These are phyloP conservation scores for Aristolochia californica DNA, from an alignment of 164 flowering plant species.

Conservation along the genomic window DNA sequence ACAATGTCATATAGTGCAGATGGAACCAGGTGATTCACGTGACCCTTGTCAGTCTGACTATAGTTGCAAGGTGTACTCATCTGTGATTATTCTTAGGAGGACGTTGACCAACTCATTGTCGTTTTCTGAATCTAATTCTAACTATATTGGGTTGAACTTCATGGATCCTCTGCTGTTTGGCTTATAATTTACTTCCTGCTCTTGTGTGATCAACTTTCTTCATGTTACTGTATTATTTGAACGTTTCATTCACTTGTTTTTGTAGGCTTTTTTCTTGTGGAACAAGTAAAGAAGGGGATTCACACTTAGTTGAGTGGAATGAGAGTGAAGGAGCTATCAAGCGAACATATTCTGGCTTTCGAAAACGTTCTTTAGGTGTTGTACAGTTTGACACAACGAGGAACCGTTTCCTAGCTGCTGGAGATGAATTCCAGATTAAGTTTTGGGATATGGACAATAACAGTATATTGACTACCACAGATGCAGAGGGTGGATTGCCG, in stretches of 20 bases:
- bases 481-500: conserved; percentile 31
- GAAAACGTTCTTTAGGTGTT: conserved; percentile 21
- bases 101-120: too few relatives aligned
- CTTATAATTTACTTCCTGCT: too few relatives aligned
- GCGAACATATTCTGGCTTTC: conserved; percentile 21
- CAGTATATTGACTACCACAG: conserved; percentile 15
- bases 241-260: neutral
- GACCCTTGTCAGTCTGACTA: neutral
- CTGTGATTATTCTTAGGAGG: neutral
- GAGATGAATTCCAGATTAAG: conserved; percentile 28
- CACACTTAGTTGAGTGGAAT: conserved; percentile 19
- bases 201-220: too few relatives aligned
- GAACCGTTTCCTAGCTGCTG: conserved; percentile 22
- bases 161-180: too few relatives aligned
- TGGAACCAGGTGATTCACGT: conserved; percentile 45
- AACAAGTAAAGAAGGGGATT: conserved; percentile 21
- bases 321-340: conserved; percentile 18
- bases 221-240: neutral
- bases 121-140: too few relatives aligned
- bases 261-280: conserved; percentile 17
- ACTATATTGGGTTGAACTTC: too few relatives aligned
- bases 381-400: conserved; percentile 20
- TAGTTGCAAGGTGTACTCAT: neutral
- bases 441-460: conserved; percentile 32
- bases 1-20: conserved; percentile 74